These are phyloP conservation scores for Phyllostachys edulis DNA, from an alignment of 176 grass and related monocot genomes.

Conservation along the genomic window DNA sequence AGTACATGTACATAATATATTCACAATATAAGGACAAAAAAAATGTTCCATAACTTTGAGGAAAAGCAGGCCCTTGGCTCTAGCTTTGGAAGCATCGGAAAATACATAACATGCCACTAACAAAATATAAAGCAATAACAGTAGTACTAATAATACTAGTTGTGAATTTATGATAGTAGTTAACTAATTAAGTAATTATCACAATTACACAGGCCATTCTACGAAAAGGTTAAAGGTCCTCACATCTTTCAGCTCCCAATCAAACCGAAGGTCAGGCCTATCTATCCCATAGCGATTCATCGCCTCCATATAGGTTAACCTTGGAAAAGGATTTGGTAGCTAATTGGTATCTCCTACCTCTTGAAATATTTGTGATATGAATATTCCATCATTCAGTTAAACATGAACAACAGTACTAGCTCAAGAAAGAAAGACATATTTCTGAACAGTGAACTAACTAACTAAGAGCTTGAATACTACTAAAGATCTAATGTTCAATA, in stretches of 20 bases:
- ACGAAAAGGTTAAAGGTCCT: constrained; percentile 37
- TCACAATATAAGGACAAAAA: background rate
- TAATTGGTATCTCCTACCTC: constrained; percentile 66
- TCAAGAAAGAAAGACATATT: constrained; percentile 5
- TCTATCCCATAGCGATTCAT: constrained; percentile 91
- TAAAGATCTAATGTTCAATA: constrained; percentile 7
- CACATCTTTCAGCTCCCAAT: constrained; percentile 92
- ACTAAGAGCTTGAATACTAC: background rate
- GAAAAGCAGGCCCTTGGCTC: constrained; percentile 95
- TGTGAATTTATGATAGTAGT: background rate
- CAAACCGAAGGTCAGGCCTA: constrained; percentile 92
- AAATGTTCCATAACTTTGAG: constrained; percentile 84
- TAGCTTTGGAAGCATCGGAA: constrained; percentile 56
- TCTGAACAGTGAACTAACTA: background rate
- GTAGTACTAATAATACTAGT: background rate
- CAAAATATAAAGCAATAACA: background rate
- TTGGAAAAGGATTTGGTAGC: constrained; percentile 83
- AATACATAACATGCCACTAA: background rate
- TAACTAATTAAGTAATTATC: constrained; percentile 17
- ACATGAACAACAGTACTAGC: background rate
- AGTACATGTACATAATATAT: constrained; percentile 18
- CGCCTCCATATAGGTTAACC: constrained; percentile 80
- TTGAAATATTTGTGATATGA: constrained; percentile 79
- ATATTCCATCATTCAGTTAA: constrained; percentile 25
- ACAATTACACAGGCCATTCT: constrained; percentile 20